Conservation (phyloP, 129 eudicot genomes). For the Heracleum sosnowskyi region DNA sequence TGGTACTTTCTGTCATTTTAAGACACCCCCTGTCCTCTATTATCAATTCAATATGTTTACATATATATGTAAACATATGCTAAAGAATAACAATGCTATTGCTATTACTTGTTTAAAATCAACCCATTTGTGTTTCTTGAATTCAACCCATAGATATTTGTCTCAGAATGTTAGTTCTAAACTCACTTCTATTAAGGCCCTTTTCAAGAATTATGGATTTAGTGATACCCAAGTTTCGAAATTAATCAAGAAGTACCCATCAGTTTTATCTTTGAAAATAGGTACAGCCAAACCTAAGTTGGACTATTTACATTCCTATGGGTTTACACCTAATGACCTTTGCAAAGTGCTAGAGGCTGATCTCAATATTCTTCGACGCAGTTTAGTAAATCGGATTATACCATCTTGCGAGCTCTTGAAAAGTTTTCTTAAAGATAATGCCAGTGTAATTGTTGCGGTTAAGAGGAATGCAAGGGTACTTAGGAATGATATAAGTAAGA, state of each 20-base stretch:
- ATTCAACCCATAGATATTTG: background rate
- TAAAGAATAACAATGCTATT: background rate
- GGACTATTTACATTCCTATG: background rate
- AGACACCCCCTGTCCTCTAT: background rate
- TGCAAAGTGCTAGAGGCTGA: background rate
- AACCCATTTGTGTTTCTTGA: background rate
- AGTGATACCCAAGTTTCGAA: conserved; percentile 1
- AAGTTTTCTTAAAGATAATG: background rate
- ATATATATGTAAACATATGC: too few relatives aligned
- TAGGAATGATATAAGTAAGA: background rate
- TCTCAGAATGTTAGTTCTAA: background rate
- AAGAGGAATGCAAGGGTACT: background rate
- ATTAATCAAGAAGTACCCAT: background rate
- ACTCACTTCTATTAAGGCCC: background rate
- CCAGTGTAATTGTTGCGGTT: background rate
- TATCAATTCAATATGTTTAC: background rate
- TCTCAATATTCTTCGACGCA: background rate
- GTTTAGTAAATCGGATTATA: background rate
- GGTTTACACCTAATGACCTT: conserved; percentile 1
- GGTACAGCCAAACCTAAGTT: background rate
- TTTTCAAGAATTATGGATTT: conserved; percentile 7
- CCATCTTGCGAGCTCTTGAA: background rate
- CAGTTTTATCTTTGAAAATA: background rate
- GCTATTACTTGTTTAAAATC: background rate
- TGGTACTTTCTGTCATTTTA: background rate